Percentiles rank a stretch among this genome's conserved stretches.
These are phyloP conservation scores for Cladophialophora yegresii DNA, from an alignment of 2,329 filamentous ascomycete genomes.

Conservation along the genomic window DNA sequence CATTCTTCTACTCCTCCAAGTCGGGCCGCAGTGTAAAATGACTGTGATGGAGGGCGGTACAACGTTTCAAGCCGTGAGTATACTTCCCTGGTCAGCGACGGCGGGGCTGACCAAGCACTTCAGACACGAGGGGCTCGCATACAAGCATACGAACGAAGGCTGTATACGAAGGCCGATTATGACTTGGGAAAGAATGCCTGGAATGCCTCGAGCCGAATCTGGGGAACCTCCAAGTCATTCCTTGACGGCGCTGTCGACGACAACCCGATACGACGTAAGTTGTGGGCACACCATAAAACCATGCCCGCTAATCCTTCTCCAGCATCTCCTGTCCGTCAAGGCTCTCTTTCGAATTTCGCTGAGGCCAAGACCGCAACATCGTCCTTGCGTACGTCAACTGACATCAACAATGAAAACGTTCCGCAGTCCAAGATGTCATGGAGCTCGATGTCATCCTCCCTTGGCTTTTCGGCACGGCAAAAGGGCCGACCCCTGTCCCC, in stretches of 20 bases:
- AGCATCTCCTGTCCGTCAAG: conserved; percentile 28
- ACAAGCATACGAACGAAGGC: conserved; percentile 20
- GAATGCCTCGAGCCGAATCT: conserved; percentile 52
- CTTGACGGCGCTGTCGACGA: conserved; percentile 52
- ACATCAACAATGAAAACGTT: conserved; percentile 25
- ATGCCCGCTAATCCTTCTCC: conserved; percentile 13
- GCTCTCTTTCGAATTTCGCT: conserved; percentile 20
- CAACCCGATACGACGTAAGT: conserved; percentile 53
- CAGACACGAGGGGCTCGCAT: conserved; percentile 23
- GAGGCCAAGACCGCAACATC: conserved; percentile 8
- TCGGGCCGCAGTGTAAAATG: conserved; percentile 39
- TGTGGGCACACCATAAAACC: conserved; percentile 12
- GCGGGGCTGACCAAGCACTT: conserved; percentile 13
- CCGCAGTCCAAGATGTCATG: conserved; percentile 22
- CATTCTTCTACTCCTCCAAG: background rate
- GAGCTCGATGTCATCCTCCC: conserved; percentile 11
- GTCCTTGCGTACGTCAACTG: conserved; percentile 18
- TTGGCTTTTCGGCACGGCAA: conserved; percentile 16
- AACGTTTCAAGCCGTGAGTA: conserved; percentile 45
- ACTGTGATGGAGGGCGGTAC: conserved; percentile 44
- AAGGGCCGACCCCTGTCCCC: conserved; percentile 28
- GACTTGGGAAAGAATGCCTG: conserved; percentile 47
- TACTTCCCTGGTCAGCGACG: background rate
- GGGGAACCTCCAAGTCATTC: conserved; percentile 53
- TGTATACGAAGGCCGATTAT: conserved; percentile 45